Conservation (phyloP, 208 protist genomes). For the Leishmania turanica region DNA sequence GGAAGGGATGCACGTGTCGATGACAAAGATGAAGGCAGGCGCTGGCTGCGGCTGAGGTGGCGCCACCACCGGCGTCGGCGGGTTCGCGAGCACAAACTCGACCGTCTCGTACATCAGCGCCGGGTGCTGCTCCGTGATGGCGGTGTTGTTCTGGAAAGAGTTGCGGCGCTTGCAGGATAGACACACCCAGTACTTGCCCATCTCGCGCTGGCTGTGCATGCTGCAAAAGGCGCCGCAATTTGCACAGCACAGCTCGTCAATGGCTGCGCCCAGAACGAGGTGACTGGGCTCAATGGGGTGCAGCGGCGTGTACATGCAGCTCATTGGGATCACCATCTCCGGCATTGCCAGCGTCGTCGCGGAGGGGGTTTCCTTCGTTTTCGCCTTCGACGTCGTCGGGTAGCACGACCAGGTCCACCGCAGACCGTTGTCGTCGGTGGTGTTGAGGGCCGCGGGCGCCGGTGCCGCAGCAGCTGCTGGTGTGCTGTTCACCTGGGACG, state of each 20-base stretch:
- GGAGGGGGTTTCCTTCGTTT: constrained; percentile 39
- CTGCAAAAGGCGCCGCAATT: constrained; percentile 79
- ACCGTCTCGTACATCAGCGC: constrained; percentile 78
- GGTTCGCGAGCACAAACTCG: constrained; percentile 69
- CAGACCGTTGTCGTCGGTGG: constrained; percentile 70
- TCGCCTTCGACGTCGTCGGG: constrained; percentile 58
- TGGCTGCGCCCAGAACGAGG: constrained; percentile 44
- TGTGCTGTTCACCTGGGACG: not conserved
- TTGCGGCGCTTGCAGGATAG: constrained; percentile 74
- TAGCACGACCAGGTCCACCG: constrained; percentile 91
- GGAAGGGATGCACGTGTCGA: constrained; percentile 95
- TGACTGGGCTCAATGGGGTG: constrained; percentile 45
- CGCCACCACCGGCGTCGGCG: constrained; percentile 14
- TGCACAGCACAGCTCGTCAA: constrained; percentile 46
- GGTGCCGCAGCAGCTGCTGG: constrained; percentile 1
- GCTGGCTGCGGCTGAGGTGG: not conserved
- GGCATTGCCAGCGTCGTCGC: constrained; percentile 42
- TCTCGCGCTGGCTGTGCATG: constrained; percentile 62
- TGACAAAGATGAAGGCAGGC: constrained; percentile 93
- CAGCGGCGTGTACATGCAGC: constrained; percentile 91
- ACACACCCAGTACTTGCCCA: constrained; percentile 81
- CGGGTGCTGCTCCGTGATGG: constrained; percentile 55
- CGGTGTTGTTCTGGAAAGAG: constrained; percentile 46
- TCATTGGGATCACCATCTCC: constrained; percentile 88
- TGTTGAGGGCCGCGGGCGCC: constrained; percentile 41